Evolutionary conservation across 2,329 filamentous ascomycete species (phyloP), one percentile per base, ranked within the genome.

Genomic region (Tolypocladium cylindrosporum): DNA sequence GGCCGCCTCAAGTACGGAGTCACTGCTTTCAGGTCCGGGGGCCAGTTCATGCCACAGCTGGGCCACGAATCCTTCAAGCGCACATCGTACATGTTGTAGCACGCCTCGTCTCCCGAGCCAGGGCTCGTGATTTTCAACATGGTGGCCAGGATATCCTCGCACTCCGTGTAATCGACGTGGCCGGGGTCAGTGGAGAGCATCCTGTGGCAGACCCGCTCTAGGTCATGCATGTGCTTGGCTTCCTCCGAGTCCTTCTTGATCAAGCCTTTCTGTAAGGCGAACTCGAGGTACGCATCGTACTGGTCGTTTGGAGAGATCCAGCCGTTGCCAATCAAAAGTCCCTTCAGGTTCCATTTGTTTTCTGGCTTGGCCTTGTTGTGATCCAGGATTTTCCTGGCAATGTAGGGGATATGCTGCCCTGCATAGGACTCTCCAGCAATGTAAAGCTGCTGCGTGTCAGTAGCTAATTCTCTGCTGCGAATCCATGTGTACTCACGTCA

Each of bases 1-100:
- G 78, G 68, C 58, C 87, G 86, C 59, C 90, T 88, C 56, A 99
- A 82, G 71, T 97, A 99, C 0, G 91, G 90, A 7, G 85, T 90
- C 27, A 99, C 83, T 55, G 82, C 70, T 53, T 74, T 73, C 67
- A 99, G 79, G 74, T 99, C 94, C 62, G 91, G 89, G 39, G 94
- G 94, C 95, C 95, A 99, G 75, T 91, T 93, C 92, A 96, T 96
- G 64, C 94, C 94, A 71, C 94, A 99, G 61, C 87, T 88, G 5
- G 90, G 88, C 71, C 84, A 91, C 8, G 76, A 77, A 72, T 99
- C 94, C 62, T 79, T 86, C 53, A 97, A 80, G 53, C 93, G 90
- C 56, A 97, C 82, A 71, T 99, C 94, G 72, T 99, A 99, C 90
- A 97, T 97, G 75, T 99, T 99, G 70, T 86, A 72, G 72, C 95